Percentiles rank a stretch among this genome's conserved stretches.
These are phyloP conservation scores for Nakazawaea ernobii DNA, from an alignment of 805 yeast genomes.

Conservation along the genomic window DNA sequence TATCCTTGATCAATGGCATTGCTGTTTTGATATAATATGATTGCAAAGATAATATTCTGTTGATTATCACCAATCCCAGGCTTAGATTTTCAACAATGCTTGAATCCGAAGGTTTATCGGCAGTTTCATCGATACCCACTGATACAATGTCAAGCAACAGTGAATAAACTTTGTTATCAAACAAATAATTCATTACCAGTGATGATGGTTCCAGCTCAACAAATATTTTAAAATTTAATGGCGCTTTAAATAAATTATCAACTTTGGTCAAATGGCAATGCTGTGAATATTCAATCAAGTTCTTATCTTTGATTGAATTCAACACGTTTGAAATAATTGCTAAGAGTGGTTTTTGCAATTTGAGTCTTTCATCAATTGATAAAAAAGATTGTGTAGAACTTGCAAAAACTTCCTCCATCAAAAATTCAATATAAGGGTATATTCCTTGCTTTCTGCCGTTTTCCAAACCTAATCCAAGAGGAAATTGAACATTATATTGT, in stretches of 20 bases:
- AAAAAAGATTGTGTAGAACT: conserved; percentile 38
- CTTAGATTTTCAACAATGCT: conserved; percentile 31
- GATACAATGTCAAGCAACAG: conserved; percentile 52
- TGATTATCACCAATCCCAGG: conserved; percentile 38
- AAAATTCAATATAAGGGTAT: conserved; percentile 74
- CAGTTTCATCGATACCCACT: conserved; percentile 53
- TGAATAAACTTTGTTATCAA: conserved; percentile 50
- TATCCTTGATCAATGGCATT: conserved; percentile 42
- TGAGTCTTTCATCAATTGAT: conserved; percentile 27
- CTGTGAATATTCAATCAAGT: conserved; percentile 23
- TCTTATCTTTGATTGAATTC: conserved; percentile 39
- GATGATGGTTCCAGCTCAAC: conserved; percentile 69
- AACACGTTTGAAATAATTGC: conserved; percentile 44
- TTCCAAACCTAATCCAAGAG: conserved; percentile 53
- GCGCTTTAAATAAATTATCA: conserved; percentile 38
- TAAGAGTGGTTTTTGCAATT: conserved; percentile 51
- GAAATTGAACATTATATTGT: conserved; percentile 43
- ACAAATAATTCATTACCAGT: conserved; percentile 55
- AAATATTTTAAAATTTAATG: conserved; percentile 34
- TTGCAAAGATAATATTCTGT: conserved; percentile 46
- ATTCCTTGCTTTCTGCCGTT: conserved; percentile 61
- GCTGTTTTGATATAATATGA: conserved; percentile 52
- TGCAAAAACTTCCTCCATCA: conserved; percentile 61
- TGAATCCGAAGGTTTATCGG: conserved; percentile 30
- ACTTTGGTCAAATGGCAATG: conserved; percentile 35